Evolutionary conservation across 805 yeast genomes (phyloP).

Genomic region (Tetrapisispora iriomotensis): DNA sequence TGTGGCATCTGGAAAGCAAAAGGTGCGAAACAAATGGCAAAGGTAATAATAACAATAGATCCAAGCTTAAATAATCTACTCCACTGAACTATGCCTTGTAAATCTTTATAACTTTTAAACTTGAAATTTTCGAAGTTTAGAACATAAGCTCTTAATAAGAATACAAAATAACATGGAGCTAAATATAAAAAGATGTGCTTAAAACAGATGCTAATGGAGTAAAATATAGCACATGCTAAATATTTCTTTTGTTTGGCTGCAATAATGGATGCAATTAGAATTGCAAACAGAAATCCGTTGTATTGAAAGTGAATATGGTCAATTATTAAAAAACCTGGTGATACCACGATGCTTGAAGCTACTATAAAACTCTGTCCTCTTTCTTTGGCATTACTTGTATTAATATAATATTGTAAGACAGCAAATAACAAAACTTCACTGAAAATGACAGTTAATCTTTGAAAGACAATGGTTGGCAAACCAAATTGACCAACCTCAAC

Average conservation of each 20-base stretch:
- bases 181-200: conserved; percentile 88
- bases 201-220: conserved; percentile 74
- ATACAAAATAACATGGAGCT: conserved; percentile 89
- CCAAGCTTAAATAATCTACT: conserved; percentile 52
- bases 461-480: conserved; percentile 72
- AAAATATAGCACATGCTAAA: conserved; percentile 55
- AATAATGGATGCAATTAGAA: conserved; percentile 63
- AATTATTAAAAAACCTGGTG: conserved; percentile 83
- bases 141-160: conserved; percentile 61
- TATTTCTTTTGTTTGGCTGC: conserved; percentile 52
- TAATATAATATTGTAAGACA: conserved; percentile 63
- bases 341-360: conserved; percentile 70
- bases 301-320: conserved; percentile 97
- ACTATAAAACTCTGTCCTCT: conserved; percentile 50
- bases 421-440: conserved; percentile 65
- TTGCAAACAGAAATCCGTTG: conserved; percentile 86
- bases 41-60: conserved; percentile 48
- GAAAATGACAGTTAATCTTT: conserved; percentile 66
- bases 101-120: conserved; percentile 26
- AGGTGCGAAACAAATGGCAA: conserved; percentile 67
- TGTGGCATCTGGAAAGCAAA: conserved; percentile 60
- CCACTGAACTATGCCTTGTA: conserved; percentile 41
- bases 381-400: conserved; percentile 34
- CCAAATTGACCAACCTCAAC: conserved; percentile 59
- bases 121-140: conserved; percentile 34